Evolutionary conservation across 495 filamentous ascomycete genomes (phyloP).

Genomic region (Bombardia bombarda): DNA sequence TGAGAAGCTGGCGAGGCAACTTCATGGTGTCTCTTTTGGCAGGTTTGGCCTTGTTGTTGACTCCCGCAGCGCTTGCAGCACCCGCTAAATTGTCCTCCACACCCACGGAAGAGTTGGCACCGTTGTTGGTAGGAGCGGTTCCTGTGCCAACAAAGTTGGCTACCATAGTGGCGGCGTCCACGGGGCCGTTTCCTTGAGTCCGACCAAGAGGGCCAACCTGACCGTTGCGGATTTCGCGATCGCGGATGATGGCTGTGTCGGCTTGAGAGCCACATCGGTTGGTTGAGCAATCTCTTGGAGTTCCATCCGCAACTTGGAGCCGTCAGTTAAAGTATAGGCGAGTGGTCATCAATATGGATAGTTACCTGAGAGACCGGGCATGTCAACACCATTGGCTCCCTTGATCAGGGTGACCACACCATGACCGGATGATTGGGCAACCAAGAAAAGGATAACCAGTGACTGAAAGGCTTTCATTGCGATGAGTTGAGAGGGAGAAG

Average conservation of each 20-base stretch:
- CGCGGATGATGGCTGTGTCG: slow-evolving; percentile 48
- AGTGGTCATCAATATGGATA: not conserved
- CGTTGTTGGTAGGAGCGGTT: slow-evolving; percentile 26
- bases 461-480: slow-evolving; percentile 26
- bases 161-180: slow-evolving; percentile 30
- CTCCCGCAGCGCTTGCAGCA: slow-evolving; percentile 1
- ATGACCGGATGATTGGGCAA: slow-evolving; percentile 27
- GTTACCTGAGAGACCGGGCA: slow-evolving; percentile 45
- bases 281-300: slow-evolving; percentile 46
- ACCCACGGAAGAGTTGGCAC: slow-evolving; percentile 20
- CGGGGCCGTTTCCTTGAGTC: slow-evolving; percentile 46
- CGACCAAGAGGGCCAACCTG: slow-evolving; percentile 48
- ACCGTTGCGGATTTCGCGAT: slow-evolving; percentile 32
- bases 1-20: slow-evolving; percentile 8
- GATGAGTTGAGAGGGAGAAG: slow-evolving; percentile 2
- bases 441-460: slow-evolving; percentile 20
- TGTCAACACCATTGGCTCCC: slow-evolving; percentile 46
- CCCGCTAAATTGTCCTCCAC: slow-evolving; percentile 27
- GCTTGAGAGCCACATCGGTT: slow-evolving; percentile 43
- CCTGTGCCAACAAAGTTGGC: slow-evolving; percentile 5
- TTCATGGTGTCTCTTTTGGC: not conserved
- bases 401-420: slow-evolving; percentile 43
- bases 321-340: slow-evolving; percentile 7
- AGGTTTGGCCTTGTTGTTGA: not conserved
- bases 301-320: slow-evolving; percentile 48